Conservation (phyloP, 495 filamentous ascomycete genomes). For the Penicillium fimorum region DNA sequence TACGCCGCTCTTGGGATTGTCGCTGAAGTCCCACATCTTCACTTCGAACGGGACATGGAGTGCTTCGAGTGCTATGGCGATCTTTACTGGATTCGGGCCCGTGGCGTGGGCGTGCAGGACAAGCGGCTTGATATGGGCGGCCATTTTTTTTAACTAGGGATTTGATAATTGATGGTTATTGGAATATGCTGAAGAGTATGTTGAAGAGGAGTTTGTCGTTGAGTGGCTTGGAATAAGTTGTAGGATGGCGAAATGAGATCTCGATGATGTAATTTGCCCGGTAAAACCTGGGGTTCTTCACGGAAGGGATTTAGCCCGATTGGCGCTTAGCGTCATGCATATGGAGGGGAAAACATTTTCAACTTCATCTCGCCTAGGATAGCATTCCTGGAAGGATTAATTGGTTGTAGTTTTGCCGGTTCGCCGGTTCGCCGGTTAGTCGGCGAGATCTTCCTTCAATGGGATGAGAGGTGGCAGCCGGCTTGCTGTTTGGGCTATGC, state of each 20-base stretch:
- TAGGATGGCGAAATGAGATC: conserved; percentile 12
- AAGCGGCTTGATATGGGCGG: conserved; percentile 26
- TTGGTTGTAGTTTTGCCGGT: background rate
- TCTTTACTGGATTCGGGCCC: conserved; percentile 56
- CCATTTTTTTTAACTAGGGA: conserved; percentile 11
- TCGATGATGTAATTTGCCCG: conserved; percentile 22
- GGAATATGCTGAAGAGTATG: background rate
- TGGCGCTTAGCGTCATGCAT: background rate
- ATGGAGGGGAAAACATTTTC: background rate
- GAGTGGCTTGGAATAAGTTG: background rate
- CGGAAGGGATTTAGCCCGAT: conserved; percentile 8
- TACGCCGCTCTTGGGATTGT: conserved; percentile 46
- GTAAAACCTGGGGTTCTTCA: background rate
- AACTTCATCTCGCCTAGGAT: background rate
- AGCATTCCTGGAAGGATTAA: background rate
- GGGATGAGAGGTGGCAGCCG: background rate
- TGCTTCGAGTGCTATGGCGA: conserved; percentile 78
- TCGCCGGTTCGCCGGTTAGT: conserved; percentile 1
- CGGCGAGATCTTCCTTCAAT: conserved; percentile 13
- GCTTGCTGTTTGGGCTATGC: background rate
- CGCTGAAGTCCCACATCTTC: conserved; percentile 61
- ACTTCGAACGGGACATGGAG: conserved; percentile 64
- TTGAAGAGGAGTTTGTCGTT: no score
- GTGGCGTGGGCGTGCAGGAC: conserved; percentile 40
- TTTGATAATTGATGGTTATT: background rate